A percentile compares a stretch with the other conserved stretches of the same genome.
These are phyloP conservation scores for Margaritispora aquatica DNA, from an alignment of 495 filamentous ascomycete genomes.

Conservation along the genomic window DNA sequence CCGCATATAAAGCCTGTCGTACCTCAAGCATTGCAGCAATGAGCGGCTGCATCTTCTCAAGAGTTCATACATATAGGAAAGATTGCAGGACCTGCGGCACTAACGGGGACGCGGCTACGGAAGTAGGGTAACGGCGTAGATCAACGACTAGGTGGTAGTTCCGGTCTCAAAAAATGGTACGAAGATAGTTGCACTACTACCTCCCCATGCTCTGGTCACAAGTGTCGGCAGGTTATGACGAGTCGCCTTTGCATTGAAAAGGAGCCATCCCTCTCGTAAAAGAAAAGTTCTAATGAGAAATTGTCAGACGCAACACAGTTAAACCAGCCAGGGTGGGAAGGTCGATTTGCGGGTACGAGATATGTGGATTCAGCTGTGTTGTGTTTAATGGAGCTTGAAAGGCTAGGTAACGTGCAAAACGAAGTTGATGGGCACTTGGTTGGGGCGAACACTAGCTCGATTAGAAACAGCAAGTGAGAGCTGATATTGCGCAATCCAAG, in stretches of 20 bases:
- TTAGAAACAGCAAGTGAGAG: slow-evolving; percentile 1
- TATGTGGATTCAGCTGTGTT: slow-evolving; percentile 2
- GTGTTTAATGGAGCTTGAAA: slow-evolving; percentile 1
- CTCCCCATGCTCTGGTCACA: slow-evolving; percentile 13
- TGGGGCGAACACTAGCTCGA: neutral
- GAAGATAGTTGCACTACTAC: neutral
- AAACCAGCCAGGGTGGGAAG: slow-evolving; percentile 13
- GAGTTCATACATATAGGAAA: slow-evolving; percentile 29
- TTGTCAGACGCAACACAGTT: neutral
- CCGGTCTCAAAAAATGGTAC: neutral
- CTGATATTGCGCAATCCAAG: slow-evolving; percentile 16
- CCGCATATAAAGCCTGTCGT: slow-evolving; percentile 23
- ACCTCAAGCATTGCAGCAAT: slow-evolving; percentile 26
- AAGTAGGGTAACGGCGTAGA: slow-evolving; percentile 2
- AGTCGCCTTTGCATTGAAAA: neutral
- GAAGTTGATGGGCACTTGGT: neutral
- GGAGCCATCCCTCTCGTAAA: neutral
- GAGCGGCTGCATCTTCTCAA: slow-evolving; percentile 25
- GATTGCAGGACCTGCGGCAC: slow-evolving; percentile 5
- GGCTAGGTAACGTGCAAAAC: slow-evolving; percentile 18
- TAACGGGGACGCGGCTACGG: slow-evolving; percentile 19
- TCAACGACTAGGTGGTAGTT: slow-evolving; percentile 2
- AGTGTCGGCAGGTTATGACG: neutral
- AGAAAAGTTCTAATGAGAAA: slow-evolving; percentile 3
- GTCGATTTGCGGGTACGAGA: slow-evolving; percentile 11